Percentiles rank a stretch among this genome's conserved stretches.
phyloP scores from a whole-genome alignment of 345 rosid species.

The Physaria fendleri region DNA sequence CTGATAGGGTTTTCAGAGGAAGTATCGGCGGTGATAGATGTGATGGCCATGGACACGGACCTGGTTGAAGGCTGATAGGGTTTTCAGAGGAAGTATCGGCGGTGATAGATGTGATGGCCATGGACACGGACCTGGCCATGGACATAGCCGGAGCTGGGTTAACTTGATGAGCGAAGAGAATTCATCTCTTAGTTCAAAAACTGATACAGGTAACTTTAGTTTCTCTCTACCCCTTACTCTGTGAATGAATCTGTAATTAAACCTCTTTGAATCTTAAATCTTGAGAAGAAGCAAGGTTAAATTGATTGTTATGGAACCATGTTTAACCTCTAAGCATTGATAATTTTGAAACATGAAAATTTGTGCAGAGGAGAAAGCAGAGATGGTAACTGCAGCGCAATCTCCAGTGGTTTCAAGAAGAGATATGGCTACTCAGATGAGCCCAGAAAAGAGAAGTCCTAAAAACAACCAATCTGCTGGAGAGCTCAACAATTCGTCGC shows the following conservation, averaged over 20 bases:
- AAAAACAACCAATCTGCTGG: too few species aligned
- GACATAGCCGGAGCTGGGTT: constrained; percentile 48
- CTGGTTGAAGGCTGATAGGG: constrained; percentile 47
- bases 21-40: constrained; percentile 28
- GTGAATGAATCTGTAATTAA: too few species aligned
- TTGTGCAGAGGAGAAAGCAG: constrained; percentile 54
- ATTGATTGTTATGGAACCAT: not conserved
- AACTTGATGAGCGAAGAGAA: constrained; percentile 49
- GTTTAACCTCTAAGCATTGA: constrained; percentile 22
- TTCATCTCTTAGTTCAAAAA: constrained; percentile 49
- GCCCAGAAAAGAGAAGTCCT: constrained; percentile 43
- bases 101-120: constrained; percentile 26
- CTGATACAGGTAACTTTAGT: constrained; percentile 27
- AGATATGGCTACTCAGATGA: constrained; percentile 97
- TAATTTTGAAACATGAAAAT: not conserved
- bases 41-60: constrained; percentile 35
- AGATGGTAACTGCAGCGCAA: constrained; percentile 26
- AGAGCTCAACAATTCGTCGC: constrained; percentile 22
- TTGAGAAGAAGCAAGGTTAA: not conserved
- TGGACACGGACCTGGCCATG: constrained; percentile 32
- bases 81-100: constrained; percentile 38
- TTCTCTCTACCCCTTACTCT: not conserved
- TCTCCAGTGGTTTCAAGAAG: constrained; percentile 51
- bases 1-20: constrained; percentile 48
- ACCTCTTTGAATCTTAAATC: not conserved